Base-by-base conservation (phyloP, 2,329 filamentous ascomycete genomes). In the Xylaria sp. region DNA sequence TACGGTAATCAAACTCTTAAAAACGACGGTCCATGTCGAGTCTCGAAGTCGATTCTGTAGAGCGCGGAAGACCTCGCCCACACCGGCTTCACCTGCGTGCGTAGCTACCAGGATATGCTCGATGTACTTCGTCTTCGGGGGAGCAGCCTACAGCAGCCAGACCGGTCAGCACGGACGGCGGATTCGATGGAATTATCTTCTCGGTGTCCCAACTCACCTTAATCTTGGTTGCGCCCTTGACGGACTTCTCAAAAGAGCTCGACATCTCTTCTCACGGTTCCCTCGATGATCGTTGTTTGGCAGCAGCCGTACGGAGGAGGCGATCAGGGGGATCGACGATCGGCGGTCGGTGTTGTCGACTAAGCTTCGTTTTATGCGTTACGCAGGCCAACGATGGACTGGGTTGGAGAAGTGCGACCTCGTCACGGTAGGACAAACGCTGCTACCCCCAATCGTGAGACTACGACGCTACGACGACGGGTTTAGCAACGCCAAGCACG, bases 21-120 rank as follows among this genome's bases (percentile, higher is more conserved):
- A 97, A 72, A 97, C 95, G 66, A 98, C 94, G n/a, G 96, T 99
- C 96, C 96, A 99, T 85, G 96, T 97, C 74, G 95, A 95, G 80
- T 99, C 96, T 79, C 94, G 91, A 73, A 99, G 82, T 61, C 96
- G 90, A 79, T 93, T 89, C 78, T 97, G 94, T 63, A 99, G 85
- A 50, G 94, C 93, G 69, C 96, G 91, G 80, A 99, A 98, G 77
- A 99, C 93, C 83, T 99, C 96, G 68, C 91, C 95, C 68, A 99
- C 93, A 73, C 95, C 96, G 62, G 93, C 92, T 82, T 99, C 96
- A 74, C 94, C 96, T 24, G 94, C 92, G 82, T 98, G 93, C 45
- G 96, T 99, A 71, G 96, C 95, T 73, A 98, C 88, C 65, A 99
- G 88, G 78, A 99, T 98, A 79, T 98, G 94, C 81, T 99, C 96